phyloP scores from a whole-genome alignment of 1,284 basidiomycete genomes.

The Trametes versicolor region DNA sequence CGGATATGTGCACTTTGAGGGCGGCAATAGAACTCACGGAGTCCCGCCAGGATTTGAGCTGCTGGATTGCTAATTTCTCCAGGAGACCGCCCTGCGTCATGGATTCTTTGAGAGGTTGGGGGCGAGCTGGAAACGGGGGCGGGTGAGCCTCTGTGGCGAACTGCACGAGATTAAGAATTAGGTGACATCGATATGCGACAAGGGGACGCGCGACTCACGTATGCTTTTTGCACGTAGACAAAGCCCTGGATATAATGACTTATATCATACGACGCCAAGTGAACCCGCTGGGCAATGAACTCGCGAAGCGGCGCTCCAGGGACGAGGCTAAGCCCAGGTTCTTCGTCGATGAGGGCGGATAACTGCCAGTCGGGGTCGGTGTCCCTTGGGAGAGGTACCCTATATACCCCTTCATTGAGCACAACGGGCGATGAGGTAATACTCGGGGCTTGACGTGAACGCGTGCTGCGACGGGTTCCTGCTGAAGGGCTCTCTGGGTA shows the following conservation, averaged over 20 bases:
- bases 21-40: background rate
- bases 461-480: too few species aligned
- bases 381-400: too few species aligned
- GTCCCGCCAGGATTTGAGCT: background rate
- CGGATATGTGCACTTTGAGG: background rate
- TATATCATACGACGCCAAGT: background rate
- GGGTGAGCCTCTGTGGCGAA: background rate
- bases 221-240: background rate
- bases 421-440: too few species aligned
- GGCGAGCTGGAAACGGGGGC: background rate
- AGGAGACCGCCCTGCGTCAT: slow-evolving; percentile 7
- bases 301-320: background rate
- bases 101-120: too few species aligned
- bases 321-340: background rate
- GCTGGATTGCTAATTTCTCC: background rate
- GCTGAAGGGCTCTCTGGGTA: too few species aligned
- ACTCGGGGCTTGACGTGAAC: too few species aligned
- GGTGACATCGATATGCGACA: background rate
- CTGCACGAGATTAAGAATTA: background rate
- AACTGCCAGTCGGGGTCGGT: too few species aligned
- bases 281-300: background rate
- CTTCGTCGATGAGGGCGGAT: background rate
- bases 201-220: background rate
- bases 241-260: background rate
- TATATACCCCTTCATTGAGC: too few species aligned